Evolutionary conservation across 164 flowering plant genomes (phyloP).

Genomic region (Umbellularia californica): DNA sequence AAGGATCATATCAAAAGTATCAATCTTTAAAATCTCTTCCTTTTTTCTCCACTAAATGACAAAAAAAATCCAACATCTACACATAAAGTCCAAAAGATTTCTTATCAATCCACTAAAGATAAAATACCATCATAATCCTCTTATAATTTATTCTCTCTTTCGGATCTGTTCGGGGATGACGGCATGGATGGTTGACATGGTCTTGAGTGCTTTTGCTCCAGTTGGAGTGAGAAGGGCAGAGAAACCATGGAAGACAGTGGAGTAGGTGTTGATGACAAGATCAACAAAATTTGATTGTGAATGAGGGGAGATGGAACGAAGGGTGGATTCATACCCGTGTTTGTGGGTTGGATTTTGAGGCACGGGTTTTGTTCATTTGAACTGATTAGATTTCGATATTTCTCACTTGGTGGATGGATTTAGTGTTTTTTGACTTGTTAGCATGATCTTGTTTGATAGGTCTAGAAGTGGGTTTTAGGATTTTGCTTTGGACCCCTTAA

Average conservation of each 20-base stretch:
- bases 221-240: slow-evolving; percentile 54
- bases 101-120: too few relatives aligned
- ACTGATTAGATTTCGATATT: slow-evolving; percentile 3
- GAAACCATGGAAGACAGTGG: slow-evolving; percentile 77
- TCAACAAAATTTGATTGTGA: neutral
- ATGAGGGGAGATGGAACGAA: slow-evolving; percentile 33
- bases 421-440: neutral
- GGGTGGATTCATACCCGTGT: slow-evolving; percentile 80
- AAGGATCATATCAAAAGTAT: too few relatives aligned
- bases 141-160: slow-evolving; percentile 3
- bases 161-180: slow-evolving; percentile 78
- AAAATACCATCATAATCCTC: too few relatives aligned
- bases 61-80: too few relatives aligned
- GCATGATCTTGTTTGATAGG: neutral
- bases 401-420: neutral
- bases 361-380: slow-evolving; percentile 10
- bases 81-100: too few relatives aligned
- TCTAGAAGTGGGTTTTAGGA: neutral
- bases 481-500: too few relatives aligned
- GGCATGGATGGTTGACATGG: slow-evolving; percentile 36
- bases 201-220: slow-evolving; percentile 36
- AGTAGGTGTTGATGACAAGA: slow-evolving; percentile 57
- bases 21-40: too few relatives aligned
- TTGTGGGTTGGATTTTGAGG: slow-evolving; percentile 31
- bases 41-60: too few relatives aligned